Evolutionary conservation across 305 asterid species (phyloP), one percentile per base, ranked within the genome.

Genomic region (Salvia sclarea): DNA sequence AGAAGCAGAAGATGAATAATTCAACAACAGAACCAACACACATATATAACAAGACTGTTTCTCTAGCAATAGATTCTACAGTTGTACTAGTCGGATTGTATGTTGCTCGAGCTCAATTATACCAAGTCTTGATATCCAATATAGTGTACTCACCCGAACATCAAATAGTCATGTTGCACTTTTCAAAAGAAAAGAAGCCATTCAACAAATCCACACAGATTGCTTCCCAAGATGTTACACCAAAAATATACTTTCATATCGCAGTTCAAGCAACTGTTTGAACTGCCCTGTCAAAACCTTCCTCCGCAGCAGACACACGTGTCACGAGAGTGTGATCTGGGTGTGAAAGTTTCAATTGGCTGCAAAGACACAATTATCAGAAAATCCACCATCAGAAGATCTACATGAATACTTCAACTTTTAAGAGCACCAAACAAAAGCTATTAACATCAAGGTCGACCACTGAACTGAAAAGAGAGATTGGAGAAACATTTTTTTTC

Each of bases 331-430:
- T 44, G 83, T 94, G 98, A 14, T 88, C 88, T 20, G 97, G 98
- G 81, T 88, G 88, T 3, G 97, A 82, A 73, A 93, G 68, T 72
- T 87, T 93, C 89, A 93, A 76, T 82, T 93, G 98, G 84, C 98
- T 93, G 96, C 81, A 85, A 69, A 75, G 68, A 33, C 30, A 11
- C 57, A 53, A 41, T 45, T 31, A 66, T 58, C 68, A 71, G 57
- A 64, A 50, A 54, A 48, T 24, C 56, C 41, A 65, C 14, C 52
- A 45, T 33, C n/a, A 48, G 17, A 50, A 38, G 61, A 48, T 21
- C 43, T 21, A 21, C 2, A 14, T 30, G 11, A 9, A 28, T 9
- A 8, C 21, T 25, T 52, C 49, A 59, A 68, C 20, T 28, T 28
- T 11, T 6, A 60, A 11, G 21, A 37, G 52, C 31, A 49, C 24